Conservation (phyloP, 192 early-diverging fungal species). For the Dissophora globulifera region DNA sequence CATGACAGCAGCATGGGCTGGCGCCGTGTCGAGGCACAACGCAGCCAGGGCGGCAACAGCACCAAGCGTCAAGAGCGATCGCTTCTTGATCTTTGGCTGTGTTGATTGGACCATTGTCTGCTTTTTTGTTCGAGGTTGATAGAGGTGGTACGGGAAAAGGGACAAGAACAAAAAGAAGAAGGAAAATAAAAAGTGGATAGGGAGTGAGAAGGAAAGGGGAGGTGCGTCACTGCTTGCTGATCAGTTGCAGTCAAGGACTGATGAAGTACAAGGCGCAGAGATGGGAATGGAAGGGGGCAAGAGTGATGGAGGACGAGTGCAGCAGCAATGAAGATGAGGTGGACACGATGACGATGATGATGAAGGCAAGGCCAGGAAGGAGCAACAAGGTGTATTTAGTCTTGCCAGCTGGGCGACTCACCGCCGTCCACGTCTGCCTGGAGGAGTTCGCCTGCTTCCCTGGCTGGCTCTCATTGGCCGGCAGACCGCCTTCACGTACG, state of each 20-base stretch:
- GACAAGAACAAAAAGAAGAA: neutral
- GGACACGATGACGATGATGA: neutral
- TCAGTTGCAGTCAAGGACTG: no score
- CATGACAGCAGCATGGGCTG: conserved; percentile 78
- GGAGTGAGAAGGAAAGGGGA: neutral
- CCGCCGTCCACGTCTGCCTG: conserved; percentile 6
- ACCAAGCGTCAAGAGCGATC: conserved; percentile 37
- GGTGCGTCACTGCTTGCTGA: no score
- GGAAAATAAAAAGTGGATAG: neutral
- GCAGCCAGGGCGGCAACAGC: conserved; percentile 48
- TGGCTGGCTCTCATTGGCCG: conserved; percentile 31
- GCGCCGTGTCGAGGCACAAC: conserved; percentile 33
- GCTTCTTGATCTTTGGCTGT: conserved; percentile 39
- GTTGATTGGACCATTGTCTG: conserved; percentile 3
- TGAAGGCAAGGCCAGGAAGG: neutral
- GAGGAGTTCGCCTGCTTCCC: conserved; percentile 26
- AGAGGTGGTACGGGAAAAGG: no score
- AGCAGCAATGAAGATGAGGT: neutral
- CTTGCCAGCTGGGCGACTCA: neutral
- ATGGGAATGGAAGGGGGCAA: no score
- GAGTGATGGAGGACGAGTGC: no score
- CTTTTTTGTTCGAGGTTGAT: neutral
- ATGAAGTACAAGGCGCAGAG: no score
- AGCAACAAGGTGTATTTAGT: neutral
- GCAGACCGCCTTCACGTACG: neutral